Percentiles rank a stretch among this genome's conserved stretches.
These are phyloP conservation scores for Juncus inflexus DNA, from an alignment of 176 grass and related monocot genomes.

Conservation along the genomic window DNA sequence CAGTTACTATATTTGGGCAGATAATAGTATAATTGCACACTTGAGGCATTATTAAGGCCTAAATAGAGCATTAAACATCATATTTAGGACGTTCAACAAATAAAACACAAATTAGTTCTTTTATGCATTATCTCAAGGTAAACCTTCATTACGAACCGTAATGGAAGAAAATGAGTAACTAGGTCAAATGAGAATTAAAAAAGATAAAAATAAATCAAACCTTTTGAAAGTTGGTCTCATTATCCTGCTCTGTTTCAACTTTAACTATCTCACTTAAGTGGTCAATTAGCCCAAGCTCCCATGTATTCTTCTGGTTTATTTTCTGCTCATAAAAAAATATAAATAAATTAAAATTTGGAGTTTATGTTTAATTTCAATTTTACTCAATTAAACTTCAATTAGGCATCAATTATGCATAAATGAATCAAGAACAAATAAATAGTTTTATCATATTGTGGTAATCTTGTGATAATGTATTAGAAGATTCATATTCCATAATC, in stretches of 20 bases:
- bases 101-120: neutral
- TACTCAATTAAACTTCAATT: no score
- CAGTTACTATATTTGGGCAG: neutral
- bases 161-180: neutral
- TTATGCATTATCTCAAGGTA: neutral
- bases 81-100: neutral
- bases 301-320: conserved; percentile 98
- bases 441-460: no score
- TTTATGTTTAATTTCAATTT: no score
- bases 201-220: conserved; percentile 29
- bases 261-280: conserved; percentile 83
- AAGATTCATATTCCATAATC: no score
- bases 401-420: no score
- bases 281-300: conserved; percentile 88
- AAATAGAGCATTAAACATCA: no score
- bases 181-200: neutral
- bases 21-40: neutral
- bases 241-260: conserved; percentile 61
- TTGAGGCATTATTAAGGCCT: neutral
- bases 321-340: conserved; percentile 43
- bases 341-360: neutral
- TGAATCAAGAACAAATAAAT: no score
- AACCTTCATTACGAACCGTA: neutral
- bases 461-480: no score
- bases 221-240: conserved; percentile 98